Conservation (phyloP, 495 filamentous ascomycete species). For the Neurospora sp. region DNA sequence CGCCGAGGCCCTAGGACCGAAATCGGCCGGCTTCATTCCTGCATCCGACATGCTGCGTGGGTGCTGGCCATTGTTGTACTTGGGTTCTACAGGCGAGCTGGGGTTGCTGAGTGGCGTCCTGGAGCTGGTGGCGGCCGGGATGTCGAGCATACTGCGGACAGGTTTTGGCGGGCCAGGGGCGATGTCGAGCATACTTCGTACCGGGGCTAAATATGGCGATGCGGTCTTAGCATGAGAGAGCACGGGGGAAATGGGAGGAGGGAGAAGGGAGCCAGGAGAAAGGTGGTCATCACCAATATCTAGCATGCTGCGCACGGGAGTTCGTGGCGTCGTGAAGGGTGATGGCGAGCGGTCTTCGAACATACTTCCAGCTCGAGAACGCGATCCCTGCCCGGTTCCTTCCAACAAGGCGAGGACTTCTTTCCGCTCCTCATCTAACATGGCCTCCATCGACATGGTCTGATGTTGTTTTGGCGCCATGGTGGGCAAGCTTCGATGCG, state of each 20-base stretch:
- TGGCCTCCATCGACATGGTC: conserved; percentile 55
- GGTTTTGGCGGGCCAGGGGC: conserved; percentile 23
- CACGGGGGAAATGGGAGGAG: conserved; percentile 1
- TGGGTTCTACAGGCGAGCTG: conserved; percentile 28
- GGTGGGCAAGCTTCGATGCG: conserved; percentile 6
- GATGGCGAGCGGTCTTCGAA: conserved; percentile 33
- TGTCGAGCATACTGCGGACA: conserved; percentile 32
- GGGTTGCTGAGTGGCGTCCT: conserved; percentile 27
- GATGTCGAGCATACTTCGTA: conserved; percentile 54
- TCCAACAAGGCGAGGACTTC: conserved; percentile 59
- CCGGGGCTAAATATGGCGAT: conserved; percentile 25
- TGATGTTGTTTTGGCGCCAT: conserved; percentile 19
- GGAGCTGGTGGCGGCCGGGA: conserved; percentile 11
- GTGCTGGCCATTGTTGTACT: conserved; percentile 18
- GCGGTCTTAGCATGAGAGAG: conserved; percentile 12
- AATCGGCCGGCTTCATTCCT: conserved; percentile 29
- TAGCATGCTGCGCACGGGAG: conserved; percentile 47
- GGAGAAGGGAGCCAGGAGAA: conserved; percentile 6
- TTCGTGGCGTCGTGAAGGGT: conserved; percentile 37
- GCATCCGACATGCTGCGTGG: conserved; percentile 45
- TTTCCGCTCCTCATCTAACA: conserved; percentile 61
- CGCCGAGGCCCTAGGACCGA: conserved; percentile 26
- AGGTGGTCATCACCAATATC: conserved; percentile 35
- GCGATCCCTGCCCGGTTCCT: conserved; percentile 13
- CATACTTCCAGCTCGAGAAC: conserved; percentile 27